phyloP scores from a whole-genome alignment of 305 asterid genomes.

The Fraxinus velutina region DNA sequence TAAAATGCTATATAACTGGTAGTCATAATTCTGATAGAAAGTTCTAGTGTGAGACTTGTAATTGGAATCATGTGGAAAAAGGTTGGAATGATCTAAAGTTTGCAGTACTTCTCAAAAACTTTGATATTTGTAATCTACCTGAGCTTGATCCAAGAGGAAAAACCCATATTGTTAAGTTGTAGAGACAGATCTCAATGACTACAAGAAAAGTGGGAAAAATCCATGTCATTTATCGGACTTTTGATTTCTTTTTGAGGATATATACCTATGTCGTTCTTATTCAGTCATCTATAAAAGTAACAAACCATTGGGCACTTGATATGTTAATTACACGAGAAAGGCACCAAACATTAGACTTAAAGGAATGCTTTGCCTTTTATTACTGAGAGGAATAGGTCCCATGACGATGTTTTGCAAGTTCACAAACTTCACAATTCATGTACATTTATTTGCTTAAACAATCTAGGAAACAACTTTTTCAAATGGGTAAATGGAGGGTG shows the following conservation, averaged over 20 bases:
- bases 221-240: neutral
- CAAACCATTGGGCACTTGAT: neutral
- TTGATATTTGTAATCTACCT: neutral
- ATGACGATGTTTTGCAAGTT: neutral
- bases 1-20: conserved; percentile 8
- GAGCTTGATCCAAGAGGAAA: conserved; percentile 5
- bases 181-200: neutral
- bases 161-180: neutral
- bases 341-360: neutral
- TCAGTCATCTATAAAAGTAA: neutral
- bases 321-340: neutral
- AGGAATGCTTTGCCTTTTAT: neutral
- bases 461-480: neutral
- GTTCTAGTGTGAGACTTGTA: conserved; percentile 13
- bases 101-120: conserved; percentile 10
- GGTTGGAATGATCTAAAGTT: conserved; percentile 4
- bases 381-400: neutral
- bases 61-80: neutral
- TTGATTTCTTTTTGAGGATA: neutral
- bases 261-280: neutral
- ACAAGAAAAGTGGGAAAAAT: neutral
- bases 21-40: neutral
- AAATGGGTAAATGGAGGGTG: neutral
- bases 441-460: neutral
- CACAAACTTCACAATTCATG: neutral